Evolutionary conservation across 495 filamentous ascomycete genomes (phyloP).

Genomic region (Annulohypoxylon moriforme): DNA sequence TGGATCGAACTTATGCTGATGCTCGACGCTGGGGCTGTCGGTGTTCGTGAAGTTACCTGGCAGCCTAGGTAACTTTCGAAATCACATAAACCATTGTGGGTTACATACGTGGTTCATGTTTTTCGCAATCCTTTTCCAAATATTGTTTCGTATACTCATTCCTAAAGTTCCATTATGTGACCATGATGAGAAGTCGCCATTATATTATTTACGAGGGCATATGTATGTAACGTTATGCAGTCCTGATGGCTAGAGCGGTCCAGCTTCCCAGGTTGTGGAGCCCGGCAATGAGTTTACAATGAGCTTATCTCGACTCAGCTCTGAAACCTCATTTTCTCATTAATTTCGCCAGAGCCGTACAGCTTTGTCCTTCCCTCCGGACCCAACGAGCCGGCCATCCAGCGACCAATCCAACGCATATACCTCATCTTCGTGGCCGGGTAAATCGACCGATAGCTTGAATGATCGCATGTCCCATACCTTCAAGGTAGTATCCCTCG

Average conservation of each 20-base stretch:
- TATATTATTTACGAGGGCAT: constrained; percentile 3
- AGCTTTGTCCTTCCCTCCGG: constrained; percentile 93
- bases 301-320: constrained; percentile 39
- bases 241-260: constrained; percentile 17
- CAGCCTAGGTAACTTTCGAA: not conserved
- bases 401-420: constrained; percentile 91
- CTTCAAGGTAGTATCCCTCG: constrained; percentile 95
- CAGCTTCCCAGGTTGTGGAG: constrained; percentile 9
- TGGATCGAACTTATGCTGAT: constrained; percentile 26
- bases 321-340: constrained; percentile 22
- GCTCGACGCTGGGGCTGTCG: constrained; percentile 4
- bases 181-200: constrained; percentile 14
- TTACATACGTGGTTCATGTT: constrained; percentile 22
- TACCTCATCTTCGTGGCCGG: constrained; percentile 95
- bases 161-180: constrained; percentile 15
- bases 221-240: constrained; percentile 20
- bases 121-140: not conserved
- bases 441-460: constrained; percentile 85
- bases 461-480: constrained; percentile 90
- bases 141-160: constrained; percentile 13
- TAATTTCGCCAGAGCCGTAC: constrained; percentile 82
- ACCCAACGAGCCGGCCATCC: constrained; percentile 84
- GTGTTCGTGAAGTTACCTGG: not conserved
- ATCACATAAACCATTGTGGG: not conserved
- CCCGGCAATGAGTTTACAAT: constrained; percentile 28